Conservation (phyloP, 768 basidiomycete genomes). For the Crassisporium funariophilum region DNA sequence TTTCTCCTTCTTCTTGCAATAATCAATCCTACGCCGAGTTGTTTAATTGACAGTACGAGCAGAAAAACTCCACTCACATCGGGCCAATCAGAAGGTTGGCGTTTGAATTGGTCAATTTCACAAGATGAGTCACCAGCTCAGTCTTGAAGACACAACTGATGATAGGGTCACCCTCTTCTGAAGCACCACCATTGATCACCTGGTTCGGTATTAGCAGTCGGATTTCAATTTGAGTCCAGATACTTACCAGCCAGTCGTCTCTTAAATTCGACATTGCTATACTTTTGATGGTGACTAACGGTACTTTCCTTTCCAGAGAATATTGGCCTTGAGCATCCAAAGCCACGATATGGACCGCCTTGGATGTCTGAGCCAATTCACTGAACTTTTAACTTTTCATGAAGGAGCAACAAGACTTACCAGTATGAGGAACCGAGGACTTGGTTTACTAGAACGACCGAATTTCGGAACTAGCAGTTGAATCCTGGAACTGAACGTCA, state of each 20-base stretch:
- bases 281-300: slow-evolving; percentile 82
- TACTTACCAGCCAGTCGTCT: slow-evolving; percentile 91
- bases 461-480: slow-evolving; percentile 86
- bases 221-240: not conserved
- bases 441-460: slow-evolving; percentile 86
- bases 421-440: slow-evolving; percentile 87
- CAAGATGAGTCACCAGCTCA: slow-evolving; percentile 80
- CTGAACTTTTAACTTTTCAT: not conserved
- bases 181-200: slow-evolving; percentile 75
- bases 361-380: slow-evolving; percentile 61
- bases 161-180: slow-evolving; percentile 94
- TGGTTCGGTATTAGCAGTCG: slow-evolving; percentile 28
- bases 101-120: slow-evolving; percentile 78
- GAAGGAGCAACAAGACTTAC: slow-evolving; percentile 50
- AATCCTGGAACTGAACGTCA: slow-evolving; percentile 80
- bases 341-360: slow-evolving; percentile 80
- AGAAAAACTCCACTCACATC: slow-evolving; percentile 52
- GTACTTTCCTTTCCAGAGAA: slow-evolving; percentile 83
- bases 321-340: slow-evolving; percentile 62
- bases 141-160: slow-evolving; percentile 95
- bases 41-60: not conserved
- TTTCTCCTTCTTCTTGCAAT: slow-evolving; percentile 98
- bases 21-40: slow-evolving; percentile 66
- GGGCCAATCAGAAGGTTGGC: slow-evolving; percentile 75
- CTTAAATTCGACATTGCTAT: slow-evolving; percentile 86